Conservation (phyloP, 2,329 filamentous ascomycete species). For the Tolypocladium tropicale region DNA sequence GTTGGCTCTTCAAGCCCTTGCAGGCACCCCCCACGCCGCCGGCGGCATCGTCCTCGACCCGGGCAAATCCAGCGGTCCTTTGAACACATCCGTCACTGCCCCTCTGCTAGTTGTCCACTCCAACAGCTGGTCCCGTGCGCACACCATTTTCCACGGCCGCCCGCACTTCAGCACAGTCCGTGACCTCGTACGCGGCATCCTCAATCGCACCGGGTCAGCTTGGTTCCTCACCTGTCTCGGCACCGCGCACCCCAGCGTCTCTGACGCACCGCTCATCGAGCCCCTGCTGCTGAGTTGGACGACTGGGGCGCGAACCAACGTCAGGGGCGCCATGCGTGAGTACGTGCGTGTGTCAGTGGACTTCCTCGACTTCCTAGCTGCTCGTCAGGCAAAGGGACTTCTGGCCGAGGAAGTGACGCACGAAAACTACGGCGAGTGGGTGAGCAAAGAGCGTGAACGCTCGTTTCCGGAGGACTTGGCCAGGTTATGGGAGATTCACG, state of each 20-base stretch:
- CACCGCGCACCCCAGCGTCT: conserved; percentile 52
- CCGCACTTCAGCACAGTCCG: conserved; percentile 55
- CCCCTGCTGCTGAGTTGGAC: conserved; percentile 50
- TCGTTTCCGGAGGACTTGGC: conserved; percentile 22
- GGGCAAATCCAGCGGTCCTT: conserved; percentile 50
- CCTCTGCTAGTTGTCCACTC: conserved; percentile 54
- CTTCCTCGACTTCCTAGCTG: conserved; percentile 40
- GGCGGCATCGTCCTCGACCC: conserved; percentile 55
- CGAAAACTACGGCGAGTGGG: conserved; percentile 28
- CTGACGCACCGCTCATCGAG: conserved; percentile 55
- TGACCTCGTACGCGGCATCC: conserved; percentile 38
- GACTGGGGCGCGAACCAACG: conserved; percentile 49
- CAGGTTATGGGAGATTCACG: conserved; percentile 32
- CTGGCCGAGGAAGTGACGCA: conserved; percentile 39
- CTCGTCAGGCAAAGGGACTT: conserved; percentile 33
- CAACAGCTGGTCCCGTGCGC: conserved; percentile 50
- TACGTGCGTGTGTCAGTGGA: conserved; percentile 50
- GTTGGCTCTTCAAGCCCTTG: conserved; percentile 49
- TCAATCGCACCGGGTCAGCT: conserved; percentile 29
- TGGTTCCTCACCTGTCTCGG: conserved; percentile 47
- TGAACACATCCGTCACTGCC: conserved; percentile 48
- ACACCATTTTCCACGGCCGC: conserved; percentile 48
- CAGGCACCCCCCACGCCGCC: conserved; percentile 32
- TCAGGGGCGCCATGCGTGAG: conserved; percentile 43
- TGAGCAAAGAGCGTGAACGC: conserved; percentile 19